phyloP scores from a whole-genome alignment of 768 basidiomycete species.

The Boletus sp. region DNA sequence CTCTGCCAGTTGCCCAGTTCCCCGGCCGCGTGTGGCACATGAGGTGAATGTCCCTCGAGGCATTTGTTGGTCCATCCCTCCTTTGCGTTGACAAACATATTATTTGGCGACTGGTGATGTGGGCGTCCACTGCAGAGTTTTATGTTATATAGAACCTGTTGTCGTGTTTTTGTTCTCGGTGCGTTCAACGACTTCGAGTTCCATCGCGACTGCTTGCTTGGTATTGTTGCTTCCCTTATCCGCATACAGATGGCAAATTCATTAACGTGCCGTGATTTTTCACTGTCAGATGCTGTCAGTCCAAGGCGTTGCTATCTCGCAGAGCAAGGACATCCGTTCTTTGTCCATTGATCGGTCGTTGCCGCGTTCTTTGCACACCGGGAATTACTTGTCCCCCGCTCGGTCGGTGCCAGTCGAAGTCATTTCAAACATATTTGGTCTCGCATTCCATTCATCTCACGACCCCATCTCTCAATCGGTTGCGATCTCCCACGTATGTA shows the following conservation, averaged over 20 bases:
- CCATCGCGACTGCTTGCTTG: not conserved
- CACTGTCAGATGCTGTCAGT: conserved; percentile 13
- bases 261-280: not conserved
- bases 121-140: not conserved
- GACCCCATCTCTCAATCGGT: conserved; percentile 30
- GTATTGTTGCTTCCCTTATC: not conserved
- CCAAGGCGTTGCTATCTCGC: not conserved
- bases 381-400: not conserved
- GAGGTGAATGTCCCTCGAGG: conserved; percentile 18
- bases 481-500: conserved; percentile 46
- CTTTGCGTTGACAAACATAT: not conserved
- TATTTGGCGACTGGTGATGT: conserved; percentile 1
- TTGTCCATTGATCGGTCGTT: not conserved
- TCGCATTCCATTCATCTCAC: conserved; percentile 27
- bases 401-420: conserved; percentile 35
- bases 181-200: not conserved
- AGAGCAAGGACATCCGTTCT: not conserved
- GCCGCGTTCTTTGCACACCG: not conserved
- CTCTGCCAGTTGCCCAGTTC: not conserved
- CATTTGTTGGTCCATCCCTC: conserved; percentile 4
- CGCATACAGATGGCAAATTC: not conserved
- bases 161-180: not conserved
- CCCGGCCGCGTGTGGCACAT: conserved; percentile 17
- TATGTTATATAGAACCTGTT: conserved; percentile 1
- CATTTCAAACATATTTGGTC: conserved; percentile 34